Percentiles rank a stretch among this genome's conserved stretches.
phyloP scores from a whole-genome alignment of 345 rosid genomes.

The Heritiera littoralis region DNA sequence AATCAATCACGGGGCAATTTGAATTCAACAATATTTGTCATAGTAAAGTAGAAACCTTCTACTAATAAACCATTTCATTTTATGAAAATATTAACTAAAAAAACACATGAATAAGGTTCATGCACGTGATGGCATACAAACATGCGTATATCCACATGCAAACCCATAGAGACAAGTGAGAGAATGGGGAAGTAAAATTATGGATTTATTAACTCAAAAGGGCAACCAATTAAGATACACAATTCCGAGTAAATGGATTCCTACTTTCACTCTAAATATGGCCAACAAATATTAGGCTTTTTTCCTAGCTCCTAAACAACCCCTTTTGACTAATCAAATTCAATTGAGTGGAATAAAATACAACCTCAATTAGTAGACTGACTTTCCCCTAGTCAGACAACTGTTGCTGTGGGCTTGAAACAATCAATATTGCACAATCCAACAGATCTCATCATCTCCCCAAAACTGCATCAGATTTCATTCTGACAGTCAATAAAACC shows the following conservation, averaged over 20 bases:
- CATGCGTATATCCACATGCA: not conserved
- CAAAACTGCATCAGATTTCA: constrained; percentile 57
- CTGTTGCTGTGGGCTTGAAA: constrained; percentile 73
- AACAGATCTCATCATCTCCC: constrained; percentile 84
- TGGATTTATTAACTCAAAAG: constrained; percentile 22
- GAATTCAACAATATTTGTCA: not conserved
- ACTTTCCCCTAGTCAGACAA: constrained; percentile 34
- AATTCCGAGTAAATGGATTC: constrained; percentile 27
- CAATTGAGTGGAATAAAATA: constrained; percentile 21
- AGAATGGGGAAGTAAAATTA: not conserved
- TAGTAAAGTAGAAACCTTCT: not conserved
- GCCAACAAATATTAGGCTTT: too few species aligned
- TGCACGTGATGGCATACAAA: not conserved
- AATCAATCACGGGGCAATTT: not conserved
- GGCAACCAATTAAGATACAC: constrained; percentile 20
- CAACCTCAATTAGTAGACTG: constrained; percentile 28
- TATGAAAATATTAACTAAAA: not conserved
- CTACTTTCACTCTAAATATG: constrained; percentile 22
- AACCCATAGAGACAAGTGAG: not conserved
- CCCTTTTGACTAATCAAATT: constrained; percentile 25
- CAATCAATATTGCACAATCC: constrained; percentile 88
- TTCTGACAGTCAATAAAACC: constrained; percentile 18
- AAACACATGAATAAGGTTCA: not conserved
- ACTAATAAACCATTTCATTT: not conserved
- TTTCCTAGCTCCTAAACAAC: constrained; percentile 32